These are phyloP conservation scores for Tylopilus vinaceipallidus DNA, from an alignment of 768 basidiomycete genomes.

Conservation along the genomic window DNA sequence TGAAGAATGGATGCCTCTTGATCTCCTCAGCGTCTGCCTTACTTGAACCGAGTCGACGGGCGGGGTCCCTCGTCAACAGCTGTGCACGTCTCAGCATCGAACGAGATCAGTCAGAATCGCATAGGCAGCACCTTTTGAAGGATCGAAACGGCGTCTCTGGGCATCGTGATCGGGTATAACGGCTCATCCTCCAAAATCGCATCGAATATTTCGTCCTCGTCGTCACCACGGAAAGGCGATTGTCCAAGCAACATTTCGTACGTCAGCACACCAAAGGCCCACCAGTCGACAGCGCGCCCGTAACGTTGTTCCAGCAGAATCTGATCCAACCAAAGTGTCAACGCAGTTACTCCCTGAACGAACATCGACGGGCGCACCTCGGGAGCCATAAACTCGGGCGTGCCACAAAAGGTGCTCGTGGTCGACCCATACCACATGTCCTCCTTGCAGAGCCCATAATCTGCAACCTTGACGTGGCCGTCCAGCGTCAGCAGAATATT, in stretches of 20 bases:
- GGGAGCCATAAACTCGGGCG: conserved; percentile 99
- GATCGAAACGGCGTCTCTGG: conserved; percentile 92
- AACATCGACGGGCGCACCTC: conserved; percentile 59
- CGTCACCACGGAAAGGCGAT: conserved; percentile 98
- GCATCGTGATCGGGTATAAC: conserved; percentile 99
- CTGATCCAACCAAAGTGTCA: conserved; percentile 40
- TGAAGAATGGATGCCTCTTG: conserved; percentile 97
- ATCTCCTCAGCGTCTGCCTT: conserved; percentile 96
- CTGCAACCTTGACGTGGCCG: conserved; percentile 97
- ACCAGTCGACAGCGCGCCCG: conserved; percentile 99
- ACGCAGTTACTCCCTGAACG: background rate
- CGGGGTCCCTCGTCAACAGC: conserved; percentile 91
- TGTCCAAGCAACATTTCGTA: conserved; percentile 99
- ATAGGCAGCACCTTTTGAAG: conserved; percentile 72
- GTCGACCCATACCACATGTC: conserved; percentile 97
- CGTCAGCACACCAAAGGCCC: conserved; percentile 98
- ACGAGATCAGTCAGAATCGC: background rate
- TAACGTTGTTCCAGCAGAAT: conserved; percentile 99
- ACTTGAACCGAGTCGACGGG: conserved; percentile 85
- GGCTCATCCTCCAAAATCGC: conserved; percentile 99
- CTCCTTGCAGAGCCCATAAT: conserved; percentile 99
- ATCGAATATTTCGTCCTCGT: conserved; percentile 99
- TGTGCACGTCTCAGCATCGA: conserved; percentile 40
- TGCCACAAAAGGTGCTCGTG: conserved; percentile 98
- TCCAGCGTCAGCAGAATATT: conserved; percentile 96